A percentile compares a stretch with the other conserved stretches of the same genome.
phyloP scores from a whole-genome alignment of 352 stramenopile species.

The Phytophthora foliorum region DNA sequence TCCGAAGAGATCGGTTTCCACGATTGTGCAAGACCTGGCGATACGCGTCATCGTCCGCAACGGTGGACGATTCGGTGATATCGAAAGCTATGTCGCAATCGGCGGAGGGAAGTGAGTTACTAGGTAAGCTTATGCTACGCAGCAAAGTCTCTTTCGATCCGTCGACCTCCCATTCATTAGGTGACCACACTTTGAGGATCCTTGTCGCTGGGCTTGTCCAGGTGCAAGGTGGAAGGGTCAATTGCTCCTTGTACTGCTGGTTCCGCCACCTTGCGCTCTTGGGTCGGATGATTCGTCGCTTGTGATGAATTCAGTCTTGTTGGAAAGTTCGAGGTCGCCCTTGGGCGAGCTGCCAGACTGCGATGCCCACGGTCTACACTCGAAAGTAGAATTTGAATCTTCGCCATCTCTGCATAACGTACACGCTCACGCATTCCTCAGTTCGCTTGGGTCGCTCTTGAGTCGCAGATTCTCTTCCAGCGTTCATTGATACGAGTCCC shows the following conservation, averaged over 20 bases:
- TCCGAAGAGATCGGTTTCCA: neutral
- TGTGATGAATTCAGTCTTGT: neutral
- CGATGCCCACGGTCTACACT: constrained; percentile 13
- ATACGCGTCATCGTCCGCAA: constrained; percentile 20
- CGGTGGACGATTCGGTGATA: constrained; percentile 17
- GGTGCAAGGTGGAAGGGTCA: no score
- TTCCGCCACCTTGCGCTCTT: neutral
- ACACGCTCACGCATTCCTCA: neutral
- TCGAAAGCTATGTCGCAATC: constrained; percentile 10
- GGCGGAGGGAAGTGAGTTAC: no score
- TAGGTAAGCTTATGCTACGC: neutral
- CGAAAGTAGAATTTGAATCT: constrained; percentile 12
- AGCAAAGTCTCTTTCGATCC: neutral
- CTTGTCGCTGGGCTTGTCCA: no score
- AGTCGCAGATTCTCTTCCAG: neutral
- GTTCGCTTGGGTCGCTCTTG: neutral
- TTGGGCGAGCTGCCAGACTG: constrained; percentile 11
- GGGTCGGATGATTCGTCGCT: neutral
- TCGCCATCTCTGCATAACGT: constrained; percentile 11
- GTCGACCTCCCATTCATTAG: no score
- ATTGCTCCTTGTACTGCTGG: neutral
- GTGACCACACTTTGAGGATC: no score
- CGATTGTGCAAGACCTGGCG: neutral
- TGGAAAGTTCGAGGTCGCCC: neutral
- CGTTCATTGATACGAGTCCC: neutral